phyloP scores from a whole-genome alignment of 805 yeast species.

The Cyberlindnera subsufficiens region DNA sequence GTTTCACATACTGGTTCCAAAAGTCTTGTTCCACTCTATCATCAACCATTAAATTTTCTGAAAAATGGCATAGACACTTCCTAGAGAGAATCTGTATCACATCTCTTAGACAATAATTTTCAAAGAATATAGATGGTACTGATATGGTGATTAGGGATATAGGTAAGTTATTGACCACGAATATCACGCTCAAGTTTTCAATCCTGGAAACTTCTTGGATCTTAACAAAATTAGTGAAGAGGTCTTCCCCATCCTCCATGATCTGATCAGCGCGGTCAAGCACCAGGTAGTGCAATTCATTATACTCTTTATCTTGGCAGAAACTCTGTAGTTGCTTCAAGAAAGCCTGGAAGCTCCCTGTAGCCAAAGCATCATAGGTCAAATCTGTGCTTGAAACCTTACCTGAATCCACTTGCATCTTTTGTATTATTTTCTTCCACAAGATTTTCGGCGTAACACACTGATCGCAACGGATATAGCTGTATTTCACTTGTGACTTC shows the following conservation, averaged over 20 bases:
- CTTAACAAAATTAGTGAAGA: conserved; percentile 14
- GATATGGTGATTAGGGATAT: conserved; percentile 15
- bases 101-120: conserved; percentile 13
- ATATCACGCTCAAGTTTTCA: conserved; percentile 16
- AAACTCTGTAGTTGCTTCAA: conserved; percentile 12
- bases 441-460: conserved; percentile 20
- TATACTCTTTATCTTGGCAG: conserved; percentile 3
- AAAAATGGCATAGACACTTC: conserved; percentile 7
- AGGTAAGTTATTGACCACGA: conserved; percentile 14
- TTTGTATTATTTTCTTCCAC: conserved; percentile 15
- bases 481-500: conserved; percentile 4
- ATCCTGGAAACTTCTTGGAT: conserved; percentile 15
- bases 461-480: conserved; percentile 22
- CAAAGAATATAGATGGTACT: conserved; percentile 15
- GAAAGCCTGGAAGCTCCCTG: conserved; percentile 19
- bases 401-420: conserved; percentile 11
- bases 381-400: conserved; percentile 1
- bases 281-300: conserved; percentile 18
- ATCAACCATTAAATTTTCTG: conserved; percentile 2
- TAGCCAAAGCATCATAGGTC: conserved; percentile 7
- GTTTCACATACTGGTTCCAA: conserved; percentile 19
- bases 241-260: conserved; percentile 17
- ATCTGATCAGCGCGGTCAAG: conserved; percentile 22
- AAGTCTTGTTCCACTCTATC: conserved; percentile 5
- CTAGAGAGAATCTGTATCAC: conserved; percentile 6